Conservation (phyloP, 169 alveolate genomes). For the Blepharisma undulans region DNA sequence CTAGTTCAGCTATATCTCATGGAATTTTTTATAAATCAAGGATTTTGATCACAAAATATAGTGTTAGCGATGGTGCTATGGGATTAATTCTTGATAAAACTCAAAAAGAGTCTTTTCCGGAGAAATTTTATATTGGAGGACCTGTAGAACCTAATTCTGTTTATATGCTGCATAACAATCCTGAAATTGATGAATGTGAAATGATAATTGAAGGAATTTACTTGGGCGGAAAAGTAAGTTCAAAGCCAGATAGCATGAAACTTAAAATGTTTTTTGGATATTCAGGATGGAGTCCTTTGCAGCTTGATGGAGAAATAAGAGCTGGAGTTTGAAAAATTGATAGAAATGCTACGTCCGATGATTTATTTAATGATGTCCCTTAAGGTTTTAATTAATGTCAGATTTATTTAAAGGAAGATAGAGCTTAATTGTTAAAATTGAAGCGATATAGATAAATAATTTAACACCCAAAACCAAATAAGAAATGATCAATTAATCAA, state of each 20-base stretch:
- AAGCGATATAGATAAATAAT: neutral
- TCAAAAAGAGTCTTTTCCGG: too few species aligned
- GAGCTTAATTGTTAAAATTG: neutral
- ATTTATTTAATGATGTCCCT: neutral
- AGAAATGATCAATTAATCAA: neutral
- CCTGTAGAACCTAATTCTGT: neutral
- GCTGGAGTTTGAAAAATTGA: constrained; percentile 7
- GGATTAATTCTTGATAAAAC: neutral
- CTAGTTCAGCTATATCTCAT: neutral
- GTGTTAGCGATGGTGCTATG: neutral
- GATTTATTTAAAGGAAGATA: neutral
- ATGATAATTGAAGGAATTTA: neutral
- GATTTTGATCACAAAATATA: neutral
- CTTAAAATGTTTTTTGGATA: neutral
- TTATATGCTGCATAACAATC: neutral
- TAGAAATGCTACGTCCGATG: neutral
- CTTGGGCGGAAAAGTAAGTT: neutral
- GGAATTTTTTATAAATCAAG: neutral
- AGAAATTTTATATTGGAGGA: neutral
- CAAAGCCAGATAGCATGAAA: neutral
- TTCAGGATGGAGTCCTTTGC: neutral
- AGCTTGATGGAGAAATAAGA: constrained; percentile 28
- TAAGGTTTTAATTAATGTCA: neutral
- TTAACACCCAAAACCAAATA: neutral
- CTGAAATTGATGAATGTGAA: neutral